Evolutionary conservation across 768 basidiomycete genomes (phyloP).

Genomic region (Boletus vinaceobasis): DNA sequence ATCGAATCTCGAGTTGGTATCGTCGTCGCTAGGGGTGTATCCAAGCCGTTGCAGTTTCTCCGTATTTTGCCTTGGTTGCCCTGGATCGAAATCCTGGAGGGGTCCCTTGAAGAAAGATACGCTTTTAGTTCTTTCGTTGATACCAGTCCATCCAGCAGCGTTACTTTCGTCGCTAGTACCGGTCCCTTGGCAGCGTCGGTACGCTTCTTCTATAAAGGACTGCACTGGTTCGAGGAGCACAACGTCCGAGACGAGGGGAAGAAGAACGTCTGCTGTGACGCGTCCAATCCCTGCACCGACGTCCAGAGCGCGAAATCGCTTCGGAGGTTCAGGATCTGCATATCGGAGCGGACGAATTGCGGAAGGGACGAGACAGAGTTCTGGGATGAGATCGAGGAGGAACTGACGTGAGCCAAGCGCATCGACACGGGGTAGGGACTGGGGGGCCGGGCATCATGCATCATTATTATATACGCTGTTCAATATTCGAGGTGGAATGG

Average conservation of each 20-base stretch:
- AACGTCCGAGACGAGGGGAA: conserved; percentile 86
- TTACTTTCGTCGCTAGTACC: conserved; percentile 32
- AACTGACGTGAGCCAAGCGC: conserved; percentile 87
- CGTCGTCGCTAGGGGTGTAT: conserved; percentile 53
- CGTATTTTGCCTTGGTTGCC: conserved; percentile 34
- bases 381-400: conserved; percentile 75
- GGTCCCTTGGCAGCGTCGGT: conserved; percentile 37
- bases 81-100: conserved; percentile 79
- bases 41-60: conserved; percentile 67
- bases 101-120: conserved; percentile 79
- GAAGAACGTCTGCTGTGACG: conserved; percentile 82
- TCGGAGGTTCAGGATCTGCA: conserved; percentile 17
- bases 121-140: conserved; percentile 59
- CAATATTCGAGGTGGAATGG: neutral
- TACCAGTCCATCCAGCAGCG: conserved; percentile 58
- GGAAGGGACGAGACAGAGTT: conserved; percentile 74
- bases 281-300: conserved; percentile 94
- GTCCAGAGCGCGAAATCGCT: conserved; percentile 75
- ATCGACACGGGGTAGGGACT: conserved; percentile 90
- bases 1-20: conserved; percentile 68
- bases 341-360: conserved; percentile 52
- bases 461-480: neutral
- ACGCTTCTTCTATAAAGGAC: conserved; percentile 71
- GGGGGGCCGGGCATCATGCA: neutral
- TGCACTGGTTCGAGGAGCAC: conserved; percentile 87